Conservation (phyloP, 2,329 filamentous ascomycete species). For the Cytospora paraplurivora region DNA sequence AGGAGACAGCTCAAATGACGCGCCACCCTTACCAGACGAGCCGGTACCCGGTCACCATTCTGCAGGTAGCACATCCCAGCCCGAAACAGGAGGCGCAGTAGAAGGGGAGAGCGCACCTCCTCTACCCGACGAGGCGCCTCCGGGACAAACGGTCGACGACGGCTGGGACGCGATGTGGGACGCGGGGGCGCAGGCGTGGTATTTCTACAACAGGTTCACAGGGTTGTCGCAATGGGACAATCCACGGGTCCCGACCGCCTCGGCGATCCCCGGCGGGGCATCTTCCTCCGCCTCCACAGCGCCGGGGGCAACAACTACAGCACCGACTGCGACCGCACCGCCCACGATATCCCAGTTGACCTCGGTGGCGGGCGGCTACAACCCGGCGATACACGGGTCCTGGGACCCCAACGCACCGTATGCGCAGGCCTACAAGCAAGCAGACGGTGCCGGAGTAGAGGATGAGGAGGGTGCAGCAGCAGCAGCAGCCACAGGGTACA, state of each 20-base stretch:
- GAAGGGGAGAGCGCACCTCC: constrained; percentile 37
- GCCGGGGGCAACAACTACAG: constrained; percentile 20
- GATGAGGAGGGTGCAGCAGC: constrained; percentile 37
- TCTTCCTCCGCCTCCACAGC: constrained; percentile 31
- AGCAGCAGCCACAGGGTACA: constrained; percentile 33
- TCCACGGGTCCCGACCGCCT: constrained; percentile 65
- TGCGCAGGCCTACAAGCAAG: constrained; percentile 60
- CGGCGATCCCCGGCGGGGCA: constrained; percentile 35
- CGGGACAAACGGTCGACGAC: constrained; percentile 61
- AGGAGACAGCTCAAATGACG: background rate
- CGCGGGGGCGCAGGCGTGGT: constrained; percentile 66
- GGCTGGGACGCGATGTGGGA: constrained; percentile 88
- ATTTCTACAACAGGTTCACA: constrained; percentile 84
- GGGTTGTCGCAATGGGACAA: constrained; percentile 81
- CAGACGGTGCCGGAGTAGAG: constrained; percentile 40
- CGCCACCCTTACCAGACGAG: constrained; percentile 26
- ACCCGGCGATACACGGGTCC: constrained; percentile 92
- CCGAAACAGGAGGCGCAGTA: background rate
- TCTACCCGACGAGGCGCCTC: constrained; percentile 46
- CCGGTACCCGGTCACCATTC: constrained; percentile 5
- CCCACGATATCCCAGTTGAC: constrained; percentile 37
- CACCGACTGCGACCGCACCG: constrained; percentile 32
- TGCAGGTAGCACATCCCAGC: background rate
- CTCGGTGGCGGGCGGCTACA: constrained; percentile 74
- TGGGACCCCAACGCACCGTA: constrained; percentile 98